These are phyloP conservation scores for Carex littledalei DNA, from an alignment of 176 grass and related monocot species.

Conservation along the genomic window DNA sequence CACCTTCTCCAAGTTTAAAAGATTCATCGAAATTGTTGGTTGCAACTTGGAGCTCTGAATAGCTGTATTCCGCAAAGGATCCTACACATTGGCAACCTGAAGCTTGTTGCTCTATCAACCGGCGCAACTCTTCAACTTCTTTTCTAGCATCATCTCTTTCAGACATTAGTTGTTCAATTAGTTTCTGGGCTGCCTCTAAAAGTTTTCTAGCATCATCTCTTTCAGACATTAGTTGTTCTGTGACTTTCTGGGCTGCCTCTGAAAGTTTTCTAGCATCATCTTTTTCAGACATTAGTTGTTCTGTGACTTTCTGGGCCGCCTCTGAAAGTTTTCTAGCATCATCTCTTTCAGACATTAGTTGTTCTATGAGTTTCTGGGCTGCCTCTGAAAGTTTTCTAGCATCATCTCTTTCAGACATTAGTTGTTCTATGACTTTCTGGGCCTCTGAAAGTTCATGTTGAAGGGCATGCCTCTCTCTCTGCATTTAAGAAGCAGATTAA, in stretches of 20 bases:
- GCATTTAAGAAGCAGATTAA: neutral
- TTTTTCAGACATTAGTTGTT: too few species aligned
- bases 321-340: too few species aligned
- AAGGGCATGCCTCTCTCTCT: neutral
- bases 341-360: too few species aligned
- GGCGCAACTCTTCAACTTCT: neutral
- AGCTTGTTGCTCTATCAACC: neutral
- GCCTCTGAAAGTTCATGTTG: neutral
- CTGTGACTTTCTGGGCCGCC: too few species aligned
- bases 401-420: too few species aligned
- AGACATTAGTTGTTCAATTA: neutral
- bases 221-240: too few species aligned
- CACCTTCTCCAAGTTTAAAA: constrained; percentile 20
- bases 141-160: neutral
- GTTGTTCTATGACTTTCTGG: too few species aligned
- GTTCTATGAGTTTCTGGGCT: too few species aligned
- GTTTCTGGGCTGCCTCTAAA: neutral
- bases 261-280: too few species aligned
- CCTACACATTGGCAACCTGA: neutral
- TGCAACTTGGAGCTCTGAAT: constrained; percentile 8
- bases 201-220: too few species aligned
- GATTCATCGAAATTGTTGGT: constrained; percentile 12
- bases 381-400: too few species aligned
- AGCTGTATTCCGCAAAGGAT: neutral
- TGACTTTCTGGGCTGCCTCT: too few species aligned